Percentiles rank a stretch among this genome's conserved stretches.
Conservation (phyloP, 2,329 filamentous ascomycete genomes). For the Sclerotinia borealis region DNA sequence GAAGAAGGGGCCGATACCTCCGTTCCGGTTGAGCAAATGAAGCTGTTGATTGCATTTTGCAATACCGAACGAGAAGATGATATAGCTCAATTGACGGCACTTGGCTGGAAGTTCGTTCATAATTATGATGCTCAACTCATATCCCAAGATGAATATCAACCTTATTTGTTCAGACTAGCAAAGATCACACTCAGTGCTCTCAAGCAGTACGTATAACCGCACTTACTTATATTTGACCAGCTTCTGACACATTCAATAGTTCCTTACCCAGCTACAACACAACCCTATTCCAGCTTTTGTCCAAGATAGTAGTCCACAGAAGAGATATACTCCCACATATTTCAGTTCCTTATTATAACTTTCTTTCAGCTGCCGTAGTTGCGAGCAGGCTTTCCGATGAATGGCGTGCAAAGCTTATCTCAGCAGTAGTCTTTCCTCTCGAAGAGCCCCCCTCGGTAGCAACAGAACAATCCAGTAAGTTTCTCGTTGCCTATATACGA, state of each 20-base stretch:
- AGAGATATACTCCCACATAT: constrained; percentile 24
- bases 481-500: neutral
- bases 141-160: constrained; percentile 19
- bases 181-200: constrained; percentile 25
- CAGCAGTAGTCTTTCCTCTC: neutral
- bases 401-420: neutral
- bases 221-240: neutral
- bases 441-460: neutral
- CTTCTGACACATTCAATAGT: constrained; percentile 2
- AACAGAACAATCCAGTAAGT: neutral
- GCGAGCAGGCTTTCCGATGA: neutral
- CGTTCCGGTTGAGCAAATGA: constrained; percentile 37
- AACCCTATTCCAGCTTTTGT: constrained; percentile 24
- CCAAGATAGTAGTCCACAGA: constrained; percentile 20
- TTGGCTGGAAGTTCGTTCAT: constrained; percentile 31
- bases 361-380: constrained; percentile 25
- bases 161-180: constrained; percentile 22
- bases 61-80: constrained; percentile 41
- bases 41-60: constrained; percentile 47
- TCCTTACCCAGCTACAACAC: constrained; percentile 3
- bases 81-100: constrained; percentile 40
- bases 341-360: constrained; percentile 27
- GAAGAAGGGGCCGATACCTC: neutral
- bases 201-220: constrained; percentile 20
- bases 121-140: constrained; percentile 35